These are phyloP conservation scores for Ophiostoma pallidulum DNA, from an alignment of 2,329 filamentous ascomycete genomes.

Conservation along the genomic window DNA sequence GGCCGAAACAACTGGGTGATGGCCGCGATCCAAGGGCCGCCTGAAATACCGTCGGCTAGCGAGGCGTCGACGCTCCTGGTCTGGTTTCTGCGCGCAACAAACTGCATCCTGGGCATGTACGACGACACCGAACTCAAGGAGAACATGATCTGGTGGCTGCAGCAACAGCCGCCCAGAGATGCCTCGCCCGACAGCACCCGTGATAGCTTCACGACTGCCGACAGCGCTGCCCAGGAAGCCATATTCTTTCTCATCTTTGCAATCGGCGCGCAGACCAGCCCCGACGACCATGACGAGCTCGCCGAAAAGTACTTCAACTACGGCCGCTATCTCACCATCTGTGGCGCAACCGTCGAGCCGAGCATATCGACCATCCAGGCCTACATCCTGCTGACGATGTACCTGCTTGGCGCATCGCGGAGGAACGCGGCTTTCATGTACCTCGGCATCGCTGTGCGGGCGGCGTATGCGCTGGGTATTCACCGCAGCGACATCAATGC, in stretches of 20 bases:
- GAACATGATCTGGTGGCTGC: conserved; percentile 23
- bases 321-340: conserved; percentile 30
- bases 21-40: conserved; percentile 15
- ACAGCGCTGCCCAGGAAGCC: conserved; percentile 6
- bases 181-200: conserved; percentile 12
- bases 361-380: conserved; percentile 41
- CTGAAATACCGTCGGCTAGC: conserved; percentile 16
- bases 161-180: conserved; percentile 8
- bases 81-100: conserved; percentile 24
- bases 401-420: conserved; percentile 49
- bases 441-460: conserved; percentile 47
- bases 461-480: conserved; percentile 47
- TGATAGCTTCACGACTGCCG: conserved; percentile 18
- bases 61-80: conserved; percentile 22
- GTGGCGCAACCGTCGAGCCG: conserved; percentile 43
- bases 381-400: conserved; percentile 49
- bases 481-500: conserved; percentile 29
- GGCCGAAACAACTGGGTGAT: conserved; percentile 21
- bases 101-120: conserved; percentile 25
- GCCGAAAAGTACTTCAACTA: conserved; percentile 17
- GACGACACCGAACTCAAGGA: conserved; percentile 22
- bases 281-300: conserved; percentile 11
- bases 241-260: conserved; percentile 18
- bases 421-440: conserved; percentile 56
- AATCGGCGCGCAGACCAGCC: conserved; percentile 18